Evolutionary conservation across 495 filamentous ascomycete genomes (phyloP).

Genomic region (Cetradonia linearis): DNA sequence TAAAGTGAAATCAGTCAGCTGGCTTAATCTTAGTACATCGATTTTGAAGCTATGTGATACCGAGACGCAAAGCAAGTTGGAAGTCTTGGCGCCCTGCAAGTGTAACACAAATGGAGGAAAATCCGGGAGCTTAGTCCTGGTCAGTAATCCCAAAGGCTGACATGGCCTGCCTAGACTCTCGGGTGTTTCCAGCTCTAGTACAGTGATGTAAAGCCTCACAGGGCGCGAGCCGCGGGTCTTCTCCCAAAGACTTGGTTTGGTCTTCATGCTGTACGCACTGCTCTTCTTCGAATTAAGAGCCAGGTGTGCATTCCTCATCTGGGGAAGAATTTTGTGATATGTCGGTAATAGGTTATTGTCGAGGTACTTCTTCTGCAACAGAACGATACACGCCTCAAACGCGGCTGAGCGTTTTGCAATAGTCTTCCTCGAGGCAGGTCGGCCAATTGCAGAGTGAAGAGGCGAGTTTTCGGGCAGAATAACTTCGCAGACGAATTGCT

Average conservation of each 20-base stretch:
- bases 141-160: constrained; percentile 60
- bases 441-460: constrained; percentile 53
- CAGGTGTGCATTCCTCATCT: constrained; percentile 83
- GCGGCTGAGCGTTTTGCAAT: constrained; percentile 85
- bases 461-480: constrained; percentile 71
- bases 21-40: constrained; percentile 32
- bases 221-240: constrained; percentile 41
- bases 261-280: constrained; percentile 62
- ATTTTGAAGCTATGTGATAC: constrained; percentile 36
- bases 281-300: constrained; percentile 69
- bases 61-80: constrained; percentile 42
- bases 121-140: constrained; percentile 51
- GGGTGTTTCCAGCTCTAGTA: constrained; percentile 50
- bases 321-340: constrained; percentile 62
- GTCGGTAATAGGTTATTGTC: constrained; percentile 64
- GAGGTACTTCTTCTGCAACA: constrained; percentile 56
- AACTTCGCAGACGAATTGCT: constrained; percentile 68
- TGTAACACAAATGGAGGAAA: constrained; percentile 64
- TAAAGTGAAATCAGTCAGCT: constrained; percentile 60
- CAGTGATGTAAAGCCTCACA: constrained; percentile 48
- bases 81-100: constrained; percentile 50
- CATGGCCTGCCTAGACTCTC: constrained; percentile 50
- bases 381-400: constrained; percentile 68
- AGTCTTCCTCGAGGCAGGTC: constrained; percentile 50
- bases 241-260: constrained; percentile 74